Base-by-base conservation (phyloP, 2,329 filamentous ascomycete species). In the Apiospora kogelbergensis region DNA sequence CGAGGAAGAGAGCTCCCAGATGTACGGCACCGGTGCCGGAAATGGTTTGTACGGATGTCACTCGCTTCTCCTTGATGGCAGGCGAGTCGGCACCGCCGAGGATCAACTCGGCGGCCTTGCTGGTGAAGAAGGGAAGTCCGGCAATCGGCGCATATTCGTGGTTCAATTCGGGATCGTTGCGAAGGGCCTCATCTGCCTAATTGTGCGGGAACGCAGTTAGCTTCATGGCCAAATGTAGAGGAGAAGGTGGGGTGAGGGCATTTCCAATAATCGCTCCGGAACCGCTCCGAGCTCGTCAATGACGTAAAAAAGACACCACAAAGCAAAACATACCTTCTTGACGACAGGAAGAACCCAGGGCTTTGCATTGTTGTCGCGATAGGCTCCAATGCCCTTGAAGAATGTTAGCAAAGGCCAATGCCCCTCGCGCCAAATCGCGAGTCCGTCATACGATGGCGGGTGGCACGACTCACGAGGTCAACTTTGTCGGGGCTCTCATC, bases 81-180 rank as follows among this genome's bases (percentile, higher is more conserved):
- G 93, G 90, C 66, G 93, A 97, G 75, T 92, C 89, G 73, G 83
- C 81, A 73, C 75, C 75, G 66, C 96, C 95, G 41, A 98, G 87
- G 70, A 98, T 92, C 75, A 98, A 87, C 84, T 96, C 95, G 79
- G 95, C 93, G 30, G 96, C 95, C 78, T 96, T 97, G 75, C 89
- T 87, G 70, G 94, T 98, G 84, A 98, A 97, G 72, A 91, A 87
- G 68, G 91, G 83, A 70, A 98, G 88, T 78, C 96, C 96, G 72
- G 94, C 92, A 80, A 99, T 99, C 70, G 96, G 95, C 70, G 97
- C 93, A 83, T 99, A 99, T 87, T 99, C 96, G 86, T 99, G 95
- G 85, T 99, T 97, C 76, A 97, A 87, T 70, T 93, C 88, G 78
- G 95, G 94, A 82, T 98, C 94, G 79, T 92, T 91, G 81, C 91